Evolutionary conservation across 495 filamentous ascomycete species (phyloP).

Genomic region (Neurospora intermedia): DNA sequence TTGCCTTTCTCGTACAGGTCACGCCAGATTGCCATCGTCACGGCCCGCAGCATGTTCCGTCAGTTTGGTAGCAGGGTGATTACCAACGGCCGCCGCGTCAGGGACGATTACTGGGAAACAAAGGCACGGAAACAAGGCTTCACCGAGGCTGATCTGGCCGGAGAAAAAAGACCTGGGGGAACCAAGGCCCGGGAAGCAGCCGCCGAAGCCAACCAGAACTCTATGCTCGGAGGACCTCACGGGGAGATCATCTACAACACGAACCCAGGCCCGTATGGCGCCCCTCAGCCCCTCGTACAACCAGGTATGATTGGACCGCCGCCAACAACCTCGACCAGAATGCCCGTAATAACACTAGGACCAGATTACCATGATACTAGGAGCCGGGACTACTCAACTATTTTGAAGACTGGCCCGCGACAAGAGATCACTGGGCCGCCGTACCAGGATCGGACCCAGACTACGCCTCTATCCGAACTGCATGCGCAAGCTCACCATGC

Average conservation of each 20-base stretch:
- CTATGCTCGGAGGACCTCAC: slow-evolving; percentile 48
- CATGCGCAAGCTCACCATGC: slow-evolving; percentile 79
- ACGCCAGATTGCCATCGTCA: slow-evolving; percentile 96
- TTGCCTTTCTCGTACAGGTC: slow-evolving; percentile 96
- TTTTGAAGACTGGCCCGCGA: slow-evolving; percentile 61
- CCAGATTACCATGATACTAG: slow-evolving; percentile 68
- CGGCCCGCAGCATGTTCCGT: slow-evolving; percentile 97
- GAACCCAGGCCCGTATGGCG: slow-evolving; percentile 49
- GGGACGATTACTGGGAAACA: slow-evolving; percentile 97
- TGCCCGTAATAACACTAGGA: slow-evolving; percentile 76
- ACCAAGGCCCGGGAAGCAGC: slow-evolving; percentile 79
- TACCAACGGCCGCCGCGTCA: slow-evolving; percentile 74
- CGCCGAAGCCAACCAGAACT: slow-evolving; percentile 42
- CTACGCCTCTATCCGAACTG: slow-evolving; percentile 72
- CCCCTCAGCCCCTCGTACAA: slow-evolving; percentile 56
- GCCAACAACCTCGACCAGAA: slow-evolving; percentile 52
- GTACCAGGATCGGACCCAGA: slow-evolving; percentile 78
- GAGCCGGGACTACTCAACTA: slow-evolving; percentile 68
- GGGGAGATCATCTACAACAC: slow-evolving; percentile 79
- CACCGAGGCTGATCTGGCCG: slow-evolving; percentile 91
- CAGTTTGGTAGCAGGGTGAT: slow-evolving; percentile 98
- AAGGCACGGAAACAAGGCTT: slow-evolving; percentile 97
- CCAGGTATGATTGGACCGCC: slow-evolving; percentile 56
- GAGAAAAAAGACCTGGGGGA: slow-evolving; percentile 90
- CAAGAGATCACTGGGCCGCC: slow-evolving; percentile 84